Conservation (phyloP, 1,284 basidiomycete genomes). For the Phaffia rhodozyma region DNA sequence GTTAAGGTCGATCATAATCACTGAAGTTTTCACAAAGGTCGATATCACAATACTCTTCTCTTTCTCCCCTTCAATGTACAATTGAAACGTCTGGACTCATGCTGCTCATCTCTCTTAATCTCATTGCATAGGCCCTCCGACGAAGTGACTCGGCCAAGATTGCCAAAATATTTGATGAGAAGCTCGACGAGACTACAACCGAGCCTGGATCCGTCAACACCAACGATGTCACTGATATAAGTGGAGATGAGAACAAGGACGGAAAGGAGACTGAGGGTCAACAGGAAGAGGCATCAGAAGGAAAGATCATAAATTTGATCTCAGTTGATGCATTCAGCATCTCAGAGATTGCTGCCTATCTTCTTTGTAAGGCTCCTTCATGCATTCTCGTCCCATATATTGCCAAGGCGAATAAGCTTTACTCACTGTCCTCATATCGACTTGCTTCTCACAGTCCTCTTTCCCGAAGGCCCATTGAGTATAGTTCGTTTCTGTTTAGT, state of each 20-base stretch:
- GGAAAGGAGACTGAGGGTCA: constrained; percentile 22
- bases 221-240: not conserved
- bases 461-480: constrained; percentile 32
- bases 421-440: constrained; percentile 26
- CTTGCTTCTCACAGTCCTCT: not conserved
- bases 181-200: constrained; percentile 24
- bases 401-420: constrained; percentile 28
- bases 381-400: constrained; percentile 15
- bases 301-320: constrained; percentile 44
- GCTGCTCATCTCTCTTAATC: not conserved
- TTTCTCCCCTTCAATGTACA: not conserved
- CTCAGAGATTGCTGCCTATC: constrained; percentile 24
- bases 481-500: constrained; percentile 24
- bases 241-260: constrained; percentile 19
- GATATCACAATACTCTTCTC: not conserved
- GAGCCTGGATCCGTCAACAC: not conserved
- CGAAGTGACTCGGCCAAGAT: constrained; percentile 32
- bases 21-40: constrained; percentile 43
- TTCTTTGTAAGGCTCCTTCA: not conserved
- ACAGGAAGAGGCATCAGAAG: constrained; percentile 34
- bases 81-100: too few relatives aligned
- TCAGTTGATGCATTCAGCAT: constrained; percentile 40
- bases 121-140: constrained; percentile 32
- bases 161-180: constrained; percentile 26
- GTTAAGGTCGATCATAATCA: constrained; percentile 39